Evolutionary conservation across 73 alveolate genomes (phyloP), one percentile per base, ranked within the genome.

Genomic region (Paramecium caudatum): DNA sequence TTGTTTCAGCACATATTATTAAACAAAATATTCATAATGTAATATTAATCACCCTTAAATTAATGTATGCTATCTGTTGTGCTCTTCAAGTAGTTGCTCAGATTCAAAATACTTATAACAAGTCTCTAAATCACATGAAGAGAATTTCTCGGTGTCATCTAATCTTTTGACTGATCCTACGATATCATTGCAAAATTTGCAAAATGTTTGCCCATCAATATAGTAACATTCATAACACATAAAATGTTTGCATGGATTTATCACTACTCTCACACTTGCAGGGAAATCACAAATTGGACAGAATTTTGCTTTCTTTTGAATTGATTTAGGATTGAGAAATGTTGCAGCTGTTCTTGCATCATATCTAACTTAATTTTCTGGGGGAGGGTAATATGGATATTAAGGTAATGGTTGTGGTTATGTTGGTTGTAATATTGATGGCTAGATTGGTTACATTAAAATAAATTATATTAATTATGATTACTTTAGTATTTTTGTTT

Each of bases 221-320:
- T 41, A 74, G 21, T 74, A 74, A 36, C 97, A 94, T 83, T 94
- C 95, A 86, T 84, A 94, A 61, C 97, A 94, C 95, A 94, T 91
- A 43, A 94, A 91, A 86, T 94, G 97, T 47, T 82, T 93, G 70
- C 97, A 94, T 17, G 97, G 97, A 55, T 70, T 49, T 25, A 91
- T 91, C 61, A 91, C 92, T 27, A 94, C 93, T 86, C 97, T 94
- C 50, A 94, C 97, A 45, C 91, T 94, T 92, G 91, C 91, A 36
- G 97, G 97, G 65, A 47, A 91, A 86, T 94, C 97, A 48, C 97
- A 94, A 13, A 94, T 94, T n/a, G 97, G 97, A 36, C 97, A 94
- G 82, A 94, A 94, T 91, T 94, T 94, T 13, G 91, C 68, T 84
- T 85, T 94, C 21, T 74, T 74, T 34, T 41, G 32, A 37, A 74